phyloP scores from a whole-genome alignment of 2,329 filamentous ascomycete species.

The Amesomyces nigricolor region DNA sequence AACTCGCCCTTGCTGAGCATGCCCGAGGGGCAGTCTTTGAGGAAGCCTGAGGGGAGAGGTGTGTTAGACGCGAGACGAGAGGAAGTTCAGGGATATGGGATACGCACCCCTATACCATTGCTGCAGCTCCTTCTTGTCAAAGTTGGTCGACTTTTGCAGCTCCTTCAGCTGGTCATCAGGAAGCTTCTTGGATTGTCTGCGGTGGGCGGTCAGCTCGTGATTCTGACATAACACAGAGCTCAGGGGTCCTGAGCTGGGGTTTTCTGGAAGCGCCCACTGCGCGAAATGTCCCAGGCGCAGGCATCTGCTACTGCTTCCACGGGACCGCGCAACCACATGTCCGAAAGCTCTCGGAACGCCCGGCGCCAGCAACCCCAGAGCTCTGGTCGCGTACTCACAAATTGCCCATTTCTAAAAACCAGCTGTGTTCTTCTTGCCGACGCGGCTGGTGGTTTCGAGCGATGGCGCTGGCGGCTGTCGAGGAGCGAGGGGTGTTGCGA shows the following conservation, averaged over 20 bases:
- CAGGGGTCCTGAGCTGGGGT: background rate
- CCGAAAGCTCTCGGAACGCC: background rate
- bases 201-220: slow-evolving; percentile 15
- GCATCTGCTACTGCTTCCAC: too few relatives aligned
- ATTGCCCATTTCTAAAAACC: slow-evolving; percentile 42
- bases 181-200: slow-evolving; percentile 92
- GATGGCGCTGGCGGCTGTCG: slow-evolving; percentile 1
- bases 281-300: too few relatives aligned
- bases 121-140: slow-evolving; percentile 98
- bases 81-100: background rate
- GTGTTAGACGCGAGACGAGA: background rate
- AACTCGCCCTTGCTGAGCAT: slow-evolving; percentile 98
- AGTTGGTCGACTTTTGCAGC: slow-evolving; percentile 94
- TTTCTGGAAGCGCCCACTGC: background rate
- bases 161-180: slow-evolving; percentile 93
- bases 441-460: slow-evolving; percentile 5
- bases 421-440: slow-evolving; percentile 6
- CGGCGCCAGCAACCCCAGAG: background rate
- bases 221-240: background rate
- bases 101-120: slow-evolving; percentile 97
- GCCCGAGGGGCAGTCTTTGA: slow-evolving; percentile 96
- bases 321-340: too few relatives aligned
- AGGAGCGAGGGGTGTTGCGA: slow-evolving; percentile 8
- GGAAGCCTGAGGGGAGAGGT: slow-evolving; percentile 60
- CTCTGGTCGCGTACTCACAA: slow-evolving; percentile 40